Conservation (phyloP, 208 protist genomes). For the Trypanosoma brucei region DNA sequence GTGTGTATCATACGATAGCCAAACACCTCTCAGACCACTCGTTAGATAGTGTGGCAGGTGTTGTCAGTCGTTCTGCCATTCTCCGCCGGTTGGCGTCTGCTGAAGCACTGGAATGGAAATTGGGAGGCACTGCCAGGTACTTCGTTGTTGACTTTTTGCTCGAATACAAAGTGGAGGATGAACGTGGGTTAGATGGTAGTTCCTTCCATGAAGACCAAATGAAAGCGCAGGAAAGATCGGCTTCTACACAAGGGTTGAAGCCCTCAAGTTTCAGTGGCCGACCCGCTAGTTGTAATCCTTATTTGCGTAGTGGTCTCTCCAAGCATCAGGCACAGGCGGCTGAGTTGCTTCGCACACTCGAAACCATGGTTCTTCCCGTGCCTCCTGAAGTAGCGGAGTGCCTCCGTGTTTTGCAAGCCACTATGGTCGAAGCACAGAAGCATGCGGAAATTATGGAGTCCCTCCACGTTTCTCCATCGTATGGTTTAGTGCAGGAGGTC, state of each 20-base stretch:
- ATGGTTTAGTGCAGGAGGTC: not conserved
- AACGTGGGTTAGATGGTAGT: conserved; percentile 1
- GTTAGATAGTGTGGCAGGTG: conserved; percentile 49
- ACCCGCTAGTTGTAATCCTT: conserved; percentile 3
- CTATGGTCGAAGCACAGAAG: conserved; percentile 39
- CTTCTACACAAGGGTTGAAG: not conserved
- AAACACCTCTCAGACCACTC: conserved; percentile 35
- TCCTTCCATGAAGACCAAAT: conserved; percentile 5
- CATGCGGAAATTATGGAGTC: conserved; percentile 49
- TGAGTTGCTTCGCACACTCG: conserved; percentile 39
- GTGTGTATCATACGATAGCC: conserved; percentile 42
- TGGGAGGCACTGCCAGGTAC: not conserved
- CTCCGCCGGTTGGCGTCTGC: conserved; percentile 51
- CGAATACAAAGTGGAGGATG: conserved; percentile 12
- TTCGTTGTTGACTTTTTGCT: conserved; percentile 26
- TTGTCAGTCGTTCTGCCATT: conserved; percentile 33
- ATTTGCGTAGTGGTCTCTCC: conserved; percentile 17
- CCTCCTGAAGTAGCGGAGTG: conserved; percentile 57
- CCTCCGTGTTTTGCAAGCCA: conserved; percentile 30
- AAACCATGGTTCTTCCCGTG: conserved; percentile 46
- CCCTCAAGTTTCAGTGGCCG: not conserved
- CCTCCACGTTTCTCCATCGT: conserved; percentile 12
- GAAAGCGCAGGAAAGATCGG: not conserved
- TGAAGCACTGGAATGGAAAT: conserved; percentile 16
- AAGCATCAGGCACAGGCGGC: conserved; percentile 33